Conservation (phyloP, 2,329 filamentous ascomycete genomes). For the Triangularia verruculosa region DNA sequence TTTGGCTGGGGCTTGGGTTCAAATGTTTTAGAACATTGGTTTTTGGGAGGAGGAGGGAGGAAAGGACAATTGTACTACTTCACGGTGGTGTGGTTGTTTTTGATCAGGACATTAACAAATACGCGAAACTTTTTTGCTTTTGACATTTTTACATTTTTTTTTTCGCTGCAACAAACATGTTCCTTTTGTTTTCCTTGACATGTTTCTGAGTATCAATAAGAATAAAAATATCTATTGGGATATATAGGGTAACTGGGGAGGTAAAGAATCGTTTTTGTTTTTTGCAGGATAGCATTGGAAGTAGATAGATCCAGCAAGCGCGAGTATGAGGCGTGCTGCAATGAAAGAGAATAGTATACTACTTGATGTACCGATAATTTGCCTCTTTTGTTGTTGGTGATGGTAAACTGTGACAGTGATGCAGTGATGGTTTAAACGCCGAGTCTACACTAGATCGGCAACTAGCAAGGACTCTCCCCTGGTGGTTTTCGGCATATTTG, state of each 20-base stretch:
- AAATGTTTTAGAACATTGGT: slow-evolving; percentile 1
- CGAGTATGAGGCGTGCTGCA: too few relatives aligned
- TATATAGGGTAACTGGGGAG: not conserved
- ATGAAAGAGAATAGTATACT: not conserved
- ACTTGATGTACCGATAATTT: too few relatives aligned
- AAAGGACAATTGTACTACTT: not conserved
- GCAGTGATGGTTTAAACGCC: not conserved
- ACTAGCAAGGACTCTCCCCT: not conserved
- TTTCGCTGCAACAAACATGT: not conserved
- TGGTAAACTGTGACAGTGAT: not conserved
- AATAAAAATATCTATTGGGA: not conserved
- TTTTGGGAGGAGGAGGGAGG: not conserved
- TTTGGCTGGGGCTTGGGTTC: not conserved
- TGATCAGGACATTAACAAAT: not conserved
- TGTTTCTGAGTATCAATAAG: not conserved
- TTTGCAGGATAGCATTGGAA: not conserved
- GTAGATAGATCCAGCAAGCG: too few relatives aligned
- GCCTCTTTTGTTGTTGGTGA: not conserved
- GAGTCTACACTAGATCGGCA: not conserved
- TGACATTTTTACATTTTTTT: not conserved
- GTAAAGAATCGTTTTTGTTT: not conserved
- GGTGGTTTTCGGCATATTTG: not conserved
- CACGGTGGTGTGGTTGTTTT: not conserved
- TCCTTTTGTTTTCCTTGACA: not conserved
- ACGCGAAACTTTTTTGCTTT: not conserved